A percentile compares a stretch with the other conserved stretches of the same genome.
These are phyloP conservation scores for Kernera saxatilis DNA, from an alignment of 345 rosid genomes.

Conservation along the genomic window DNA sequence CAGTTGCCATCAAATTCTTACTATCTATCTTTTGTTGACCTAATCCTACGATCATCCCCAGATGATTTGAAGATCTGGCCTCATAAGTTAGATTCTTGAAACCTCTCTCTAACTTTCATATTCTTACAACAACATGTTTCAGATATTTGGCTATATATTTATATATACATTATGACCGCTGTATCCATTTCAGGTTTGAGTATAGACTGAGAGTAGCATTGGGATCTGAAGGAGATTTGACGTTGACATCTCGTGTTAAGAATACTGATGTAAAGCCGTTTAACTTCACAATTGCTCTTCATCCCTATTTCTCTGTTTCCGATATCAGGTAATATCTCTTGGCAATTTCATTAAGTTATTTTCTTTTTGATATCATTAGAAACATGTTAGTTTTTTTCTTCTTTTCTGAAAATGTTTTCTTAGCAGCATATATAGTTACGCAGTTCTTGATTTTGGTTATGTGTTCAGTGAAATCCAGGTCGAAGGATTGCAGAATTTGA, in stretches of 20 bases:
- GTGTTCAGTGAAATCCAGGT: conserved; percentile 79
- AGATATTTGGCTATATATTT: not conserved
- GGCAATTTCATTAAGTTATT: not conserved
- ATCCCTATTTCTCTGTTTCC: conserved; percentile 80
- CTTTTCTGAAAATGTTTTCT: not conserved
- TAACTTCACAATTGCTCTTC: conserved; percentile 74
- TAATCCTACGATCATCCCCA: conserved; percentile 55
- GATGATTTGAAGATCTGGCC: conserved; percentile 86
- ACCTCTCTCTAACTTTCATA: not conserved
- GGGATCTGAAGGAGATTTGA: conserved; percentile 65
- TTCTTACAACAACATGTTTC: not conserved
- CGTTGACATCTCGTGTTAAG: conserved; percentile 73
- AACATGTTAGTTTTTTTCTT: too few species aligned
- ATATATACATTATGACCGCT: not conserved
- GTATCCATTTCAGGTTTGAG: conserved; percentile 48
- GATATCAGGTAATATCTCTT: conserved; percentile 66
- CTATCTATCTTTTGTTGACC: conserved; percentile 49
- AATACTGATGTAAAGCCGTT: conserved; percentile 74
- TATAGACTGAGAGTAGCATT: conserved; percentile 69
- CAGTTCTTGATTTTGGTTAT: not conserved
- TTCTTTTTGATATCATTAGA: too few species aligned
- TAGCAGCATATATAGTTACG: not conserved
- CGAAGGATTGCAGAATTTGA: conserved; percentile 75
- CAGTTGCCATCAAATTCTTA: conserved; percentile 37
- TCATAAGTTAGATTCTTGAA: conserved; percentile 50